Evolutionary conservation across 768 basidiomycete genomes (phyloP), one percentile per base, ranked within the genome.

Genomic region (Lepiota venenata): DNA sequence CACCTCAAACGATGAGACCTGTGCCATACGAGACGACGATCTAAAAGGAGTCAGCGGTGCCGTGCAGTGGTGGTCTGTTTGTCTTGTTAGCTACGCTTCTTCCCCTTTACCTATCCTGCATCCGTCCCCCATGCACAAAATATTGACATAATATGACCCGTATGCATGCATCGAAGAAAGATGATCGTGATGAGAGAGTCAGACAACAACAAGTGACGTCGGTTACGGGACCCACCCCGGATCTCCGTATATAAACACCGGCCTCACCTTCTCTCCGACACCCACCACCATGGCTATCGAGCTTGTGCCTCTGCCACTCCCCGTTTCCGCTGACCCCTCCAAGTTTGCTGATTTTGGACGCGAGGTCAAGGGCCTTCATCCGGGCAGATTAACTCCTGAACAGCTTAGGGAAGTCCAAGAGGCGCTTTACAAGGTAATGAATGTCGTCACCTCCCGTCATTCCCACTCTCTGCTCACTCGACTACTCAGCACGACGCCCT

Each of bases 21-120:
- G 79, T 94, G 64, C 84, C 83, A 61, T 98, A 98, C 83, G 96
- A 96, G 85, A 97, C 93, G 61, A 93, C 87, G 64, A 96, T 97
- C 74, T 97, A 85, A 85, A 72, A 65, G 61, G 69, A 60, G 59
- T 36, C 45, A 40, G 37, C 10, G 53, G 38, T 52, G 37, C 50
- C 57, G 58, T 61, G 58, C 56, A 56, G 56, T 58, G 63, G 25
- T 60, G 60, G 59, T 62, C 55, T 61, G 58, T 63, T 60, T 62
- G 60, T 60, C 57, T 49, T 56, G 53, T 57, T 47, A 57, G 58
- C 47, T 64, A 60, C 56, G 58, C 61, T 58, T 57, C 62, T 62
- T 65, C 64, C 59, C 45, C 59, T 43, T 50, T 54, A 52, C 25
- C 44, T 36, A 35, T 21, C 47, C 36, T 55, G 41, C 49, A 54